These are phyloP conservation scores for Chaetomium cochliodes DNA, from an alignment of 495 filamentous ascomycete species.

Conservation along the genomic window DNA sequence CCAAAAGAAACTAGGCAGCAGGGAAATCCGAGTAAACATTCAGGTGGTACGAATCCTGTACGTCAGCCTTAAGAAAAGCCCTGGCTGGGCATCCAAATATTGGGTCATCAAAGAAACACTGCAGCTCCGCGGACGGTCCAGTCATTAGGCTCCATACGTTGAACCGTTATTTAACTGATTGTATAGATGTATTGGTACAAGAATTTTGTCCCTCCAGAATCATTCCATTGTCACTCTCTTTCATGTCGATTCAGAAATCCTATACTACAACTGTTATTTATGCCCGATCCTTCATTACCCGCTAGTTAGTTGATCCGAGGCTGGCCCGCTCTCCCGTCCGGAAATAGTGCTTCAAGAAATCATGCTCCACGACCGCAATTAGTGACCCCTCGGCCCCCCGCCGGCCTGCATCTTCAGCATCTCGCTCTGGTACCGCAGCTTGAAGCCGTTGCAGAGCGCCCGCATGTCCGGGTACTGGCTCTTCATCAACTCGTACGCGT, in stretches of 20 bases:
- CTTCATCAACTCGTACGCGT: slow-evolving; percentile 79
- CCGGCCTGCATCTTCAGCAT: slow-evolving; percentile 41
- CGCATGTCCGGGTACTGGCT: slow-evolving; percentile 90
- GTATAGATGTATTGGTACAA: not conserved
- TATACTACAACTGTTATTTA: too few species aligned
- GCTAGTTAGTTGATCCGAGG: not conserved
- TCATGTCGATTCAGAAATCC: too few species aligned
- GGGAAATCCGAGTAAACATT: not conserved
- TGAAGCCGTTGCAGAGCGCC: slow-evolving; percentile 83
- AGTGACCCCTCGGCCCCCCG: slow-evolving; percentile 22
- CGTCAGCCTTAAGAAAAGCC: slow-evolving; percentile 1
- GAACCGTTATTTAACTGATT: not conserved
- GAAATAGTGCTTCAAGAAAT: not conserved
- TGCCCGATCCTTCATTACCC: not conserved
- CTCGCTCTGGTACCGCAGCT: slow-evolving; percentile 54
- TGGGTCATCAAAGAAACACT: not conserved
- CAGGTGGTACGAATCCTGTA: slow-evolving; percentile 1
- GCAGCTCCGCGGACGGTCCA: not conserved
- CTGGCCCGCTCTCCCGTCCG: not conserved
- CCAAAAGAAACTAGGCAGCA: not conserved
- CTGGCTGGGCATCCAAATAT: not conserved
- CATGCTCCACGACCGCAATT: not conserved
- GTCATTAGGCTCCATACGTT: not conserved
- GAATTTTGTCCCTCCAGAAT: not conserved
- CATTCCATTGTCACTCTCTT: not conserved